These are phyloP conservation scores for Aristolochia fimbriata DNA, from an alignment of 164 flowering plant genomes.

Conservation along the genomic window DNA sequence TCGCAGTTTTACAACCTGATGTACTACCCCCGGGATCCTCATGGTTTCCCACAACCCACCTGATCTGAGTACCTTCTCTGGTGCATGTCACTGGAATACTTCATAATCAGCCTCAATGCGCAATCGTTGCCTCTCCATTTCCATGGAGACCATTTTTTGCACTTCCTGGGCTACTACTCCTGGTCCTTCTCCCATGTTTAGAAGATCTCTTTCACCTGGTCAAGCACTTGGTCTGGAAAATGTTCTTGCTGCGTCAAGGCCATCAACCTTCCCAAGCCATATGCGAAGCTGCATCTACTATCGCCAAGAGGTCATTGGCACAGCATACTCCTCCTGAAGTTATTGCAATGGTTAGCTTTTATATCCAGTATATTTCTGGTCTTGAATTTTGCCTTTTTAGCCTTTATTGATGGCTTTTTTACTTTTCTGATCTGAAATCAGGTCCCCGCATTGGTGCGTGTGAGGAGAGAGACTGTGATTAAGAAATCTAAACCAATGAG, in stretches of 20 bases:
- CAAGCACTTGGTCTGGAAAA: constrained; percentile 49
- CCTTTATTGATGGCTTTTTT: neutral
- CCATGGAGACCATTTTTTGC: constrained; percentile 71
- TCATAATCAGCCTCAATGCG: constrained; percentile 46
- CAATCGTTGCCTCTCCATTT: constrained; percentile 48
- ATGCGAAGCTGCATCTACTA: constrained; percentile 95
- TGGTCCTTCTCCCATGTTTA: constrained; percentile 63
- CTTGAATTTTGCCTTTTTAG: neutral
- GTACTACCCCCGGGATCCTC: constrained; percentile 75
- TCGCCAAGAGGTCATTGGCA: constrained; percentile 93
- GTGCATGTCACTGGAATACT: constrained; percentile 44
- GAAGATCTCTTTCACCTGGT: constrained; percentile 83
- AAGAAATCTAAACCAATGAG: constrained; percentile 68
- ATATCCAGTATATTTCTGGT: no score
- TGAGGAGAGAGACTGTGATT: constrained; percentile 66
- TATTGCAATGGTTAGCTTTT: constrained; percentile 78
- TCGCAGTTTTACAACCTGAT: constrained; percentile 53
- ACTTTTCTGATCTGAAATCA: constrained; percentile 13
- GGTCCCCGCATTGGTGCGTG: constrained; percentile 98
- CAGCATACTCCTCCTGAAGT: constrained; percentile 99
- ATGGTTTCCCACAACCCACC: constrained; percentile 74
- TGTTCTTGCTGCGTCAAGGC: constrained; percentile 26
- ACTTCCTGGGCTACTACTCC: no score
- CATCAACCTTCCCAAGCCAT: constrained; percentile 63
- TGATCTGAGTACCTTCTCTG: constrained; percentile 43